Base-by-base conservation (phyloP, 1,139 yeast genomes). In the Geotrichum reessii region DNA sequence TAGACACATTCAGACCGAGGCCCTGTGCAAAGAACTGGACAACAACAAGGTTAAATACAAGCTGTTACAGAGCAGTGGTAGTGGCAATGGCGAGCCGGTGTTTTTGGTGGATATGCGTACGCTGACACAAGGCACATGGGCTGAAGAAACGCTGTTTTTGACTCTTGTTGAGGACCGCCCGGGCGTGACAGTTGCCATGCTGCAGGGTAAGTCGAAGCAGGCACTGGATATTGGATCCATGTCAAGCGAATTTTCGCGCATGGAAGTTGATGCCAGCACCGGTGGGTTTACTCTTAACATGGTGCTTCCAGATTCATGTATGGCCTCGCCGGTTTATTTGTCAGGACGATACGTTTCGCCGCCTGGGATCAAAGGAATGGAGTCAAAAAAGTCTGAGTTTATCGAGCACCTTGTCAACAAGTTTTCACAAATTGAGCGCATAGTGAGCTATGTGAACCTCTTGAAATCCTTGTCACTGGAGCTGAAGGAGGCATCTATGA, bases 401-500 rank as follows among this genome's bases (percentile, higher is more conserved):
- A 62, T 68, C 9, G 57, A 58, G 40, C 55, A 56, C 7, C 57
- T 68, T 5, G 56, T 60, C 7, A 53, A 58, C 6, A 62, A 65
- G 27, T 62, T 70, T 24, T 58, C 64, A 14, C 70, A 65, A 56
- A 65, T 70, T 52, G 71, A 70, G 48, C 64, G 67, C 11, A 69
- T 69, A 55, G 71, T 69, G 19, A 65, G 66, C 58, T 69, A 67
- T 55, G 64, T 69, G 42, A 68, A 67, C 31, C 63, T 68, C 48
- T 61, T 70, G 56, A 63, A 65, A 56, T 61, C 66, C 31, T 62
- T 66, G 59, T 58, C 63, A 0, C 63, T 70, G 47, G 65, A 64
- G 19, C 57, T 70, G 47, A 60, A 58, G 9, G 66, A 66, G 8
- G 70, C 71, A 1, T 66, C 71, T 8, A 70, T 70, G 72, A 63